Evolutionary conservation across 108 stramenopile species (phyloP).

Genomic region (Schizochytrium sp.): DNA sequence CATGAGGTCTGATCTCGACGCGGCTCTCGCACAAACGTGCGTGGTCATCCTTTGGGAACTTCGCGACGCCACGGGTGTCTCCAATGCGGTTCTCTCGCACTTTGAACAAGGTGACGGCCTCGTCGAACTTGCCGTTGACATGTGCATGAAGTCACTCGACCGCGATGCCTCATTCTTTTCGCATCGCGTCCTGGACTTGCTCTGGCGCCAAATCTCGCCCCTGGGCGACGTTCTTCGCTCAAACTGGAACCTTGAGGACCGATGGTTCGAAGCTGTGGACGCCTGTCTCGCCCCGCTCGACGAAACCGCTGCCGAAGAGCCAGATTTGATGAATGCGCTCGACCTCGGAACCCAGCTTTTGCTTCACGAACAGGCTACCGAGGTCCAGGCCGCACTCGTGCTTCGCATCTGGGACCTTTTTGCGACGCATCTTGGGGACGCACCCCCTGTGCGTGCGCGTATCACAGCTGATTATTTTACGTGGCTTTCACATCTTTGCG

Average conservation of each 20-base stretch:
- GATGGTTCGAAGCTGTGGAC: background rate
- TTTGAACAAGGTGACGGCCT: background rate
- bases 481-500: background rate
- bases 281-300: background rate
- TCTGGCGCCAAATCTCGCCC: background rate
- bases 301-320: background rate
- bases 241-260: background rate
- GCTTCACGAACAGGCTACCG: background rate
- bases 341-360: conserved; percentile 5
- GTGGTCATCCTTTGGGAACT: background rate
- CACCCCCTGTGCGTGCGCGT: too few relatives aligned
- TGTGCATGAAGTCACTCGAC: background rate
- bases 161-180: background rate
- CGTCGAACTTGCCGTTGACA: background rate
- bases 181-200: background rate
- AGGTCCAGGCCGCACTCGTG: background rate
- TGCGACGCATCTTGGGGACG: background rate
- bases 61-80: background rate
- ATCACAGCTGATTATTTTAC: background rate
- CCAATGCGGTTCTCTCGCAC: background rate
- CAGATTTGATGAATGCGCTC: background rate
- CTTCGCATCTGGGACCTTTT: background rate
- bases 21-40: background rate
- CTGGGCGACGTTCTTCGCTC: background rate
- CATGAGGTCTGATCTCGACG: background rate